phyloP scores from a whole-genome alignment of 208 protist genomes.

The Crithidia acanthocephali region DNA sequence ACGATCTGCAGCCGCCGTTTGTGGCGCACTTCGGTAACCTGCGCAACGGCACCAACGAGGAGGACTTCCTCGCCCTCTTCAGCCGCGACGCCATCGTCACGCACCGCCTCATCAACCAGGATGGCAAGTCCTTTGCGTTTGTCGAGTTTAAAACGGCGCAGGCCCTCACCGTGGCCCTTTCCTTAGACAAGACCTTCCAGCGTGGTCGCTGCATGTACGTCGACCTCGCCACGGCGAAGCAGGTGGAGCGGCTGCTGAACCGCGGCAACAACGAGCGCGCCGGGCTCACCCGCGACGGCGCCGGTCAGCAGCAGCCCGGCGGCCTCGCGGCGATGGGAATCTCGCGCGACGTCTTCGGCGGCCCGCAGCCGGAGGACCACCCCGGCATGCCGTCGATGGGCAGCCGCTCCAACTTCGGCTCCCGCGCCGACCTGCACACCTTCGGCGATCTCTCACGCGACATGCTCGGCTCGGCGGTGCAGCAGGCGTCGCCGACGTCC shows the following conservation, averaged over 20 bases:
- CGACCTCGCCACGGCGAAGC: slow-evolving; percentile 79
- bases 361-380: slow-evolving; percentile 46
- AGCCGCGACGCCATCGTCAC: slow-evolving; percentile 57
- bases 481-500: slow-evolving; percentile 33
- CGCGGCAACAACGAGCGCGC: slow-evolving; percentile 37
- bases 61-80: slow-evolving; percentile 76
- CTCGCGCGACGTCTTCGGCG: slow-evolving; percentile 75
- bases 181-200: slow-evolving; percentile 62
- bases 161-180: slow-evolving; percentile 70
- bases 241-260: slow-evolving; percentile 77
- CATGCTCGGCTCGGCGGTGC: slow-evolving; percentile 68
- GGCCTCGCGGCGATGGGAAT: slow-evolving; percentile 44
- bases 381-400: slow-evolving; percentile 28
- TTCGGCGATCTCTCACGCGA: slow-evolving; percentile 74
- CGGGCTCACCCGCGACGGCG: slow-evolving; percentile 47
- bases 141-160: slow-evolving; percentile 80
- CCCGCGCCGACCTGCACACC: slow-evolving; percentile 49
- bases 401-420: slow-evolving; percentile 64
- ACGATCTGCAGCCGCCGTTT: slow-evolving; percentile 73
- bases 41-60: slow-evolving; percentile 79
- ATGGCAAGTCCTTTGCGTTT: slow-evolving; percentile 85
- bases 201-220: slow-evolving; percentile 79
- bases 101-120: slow-evolving; percentile 75
- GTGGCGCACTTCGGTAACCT: slow-evolving; percentile 89
- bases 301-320: slow-evolving; percentile 52